Evolutionary conservation across 352 stramenopile genomes (phyloP), one percentile per base, ranked within the genome.

Genomic region (Phytophthora tubulina): DNA sequence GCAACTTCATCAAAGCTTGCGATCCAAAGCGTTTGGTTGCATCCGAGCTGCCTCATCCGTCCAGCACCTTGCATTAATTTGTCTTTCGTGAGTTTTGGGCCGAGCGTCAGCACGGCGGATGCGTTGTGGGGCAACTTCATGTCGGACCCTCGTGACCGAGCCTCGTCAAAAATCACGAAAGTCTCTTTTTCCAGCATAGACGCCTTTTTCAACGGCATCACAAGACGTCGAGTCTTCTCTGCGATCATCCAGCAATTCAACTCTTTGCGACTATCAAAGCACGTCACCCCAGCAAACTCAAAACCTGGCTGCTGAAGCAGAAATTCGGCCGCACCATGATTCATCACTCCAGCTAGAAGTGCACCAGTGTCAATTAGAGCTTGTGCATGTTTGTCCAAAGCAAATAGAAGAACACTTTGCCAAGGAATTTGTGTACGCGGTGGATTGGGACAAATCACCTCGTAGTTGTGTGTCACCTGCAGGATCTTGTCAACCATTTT

Each of bases 31-130:
- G 72, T 88, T 62, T 98, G 89, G 14, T 80, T 48, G 0, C 73
- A 80, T 10, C 85, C 89, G 0, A 98, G 81, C 49, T 94, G 86
- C 2, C 93, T 76, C 78, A 98, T 87, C 0, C 94, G 85, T 6
- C 92, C 93, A 2, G 90, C 91, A n/a, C 90, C 93, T 72, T 98
- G 94, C 92, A 98, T 97, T 3, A 98, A 59, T 54, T 98, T 98
- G 67, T 98, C 94, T 55, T 98, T 98, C 0, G 86, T 92, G 21
- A 98, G 78, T 17, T 86, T 88, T 6, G 91, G 89, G 0, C 90
- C 92, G 1, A 98, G 73, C 2, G 93, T 98, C 21, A 97, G 52
- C 52, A 97, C 57, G 10, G 90, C 93, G 5, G 90, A 58, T 4
- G 89, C 88, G 8, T 94, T 46, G 14, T 62, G n/a, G 14, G 72